Base-by-base conservation (phyloP, 2,329 filamentous ascomycete genomes). In the Boeremia exigua region DNA sequence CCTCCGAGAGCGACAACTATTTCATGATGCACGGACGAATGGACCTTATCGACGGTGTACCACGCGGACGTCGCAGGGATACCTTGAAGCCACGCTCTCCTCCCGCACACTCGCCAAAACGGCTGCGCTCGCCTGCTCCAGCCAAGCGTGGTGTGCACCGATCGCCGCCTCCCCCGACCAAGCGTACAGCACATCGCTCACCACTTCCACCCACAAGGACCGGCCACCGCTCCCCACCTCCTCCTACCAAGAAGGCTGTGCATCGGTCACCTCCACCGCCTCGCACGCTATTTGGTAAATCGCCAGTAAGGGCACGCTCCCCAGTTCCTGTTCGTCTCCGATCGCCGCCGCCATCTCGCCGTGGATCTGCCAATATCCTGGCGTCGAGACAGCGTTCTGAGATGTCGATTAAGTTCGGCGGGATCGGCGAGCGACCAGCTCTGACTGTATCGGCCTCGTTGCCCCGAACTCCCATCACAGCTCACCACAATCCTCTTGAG, bases 391-490 rank as follows among this genome's bases (percentile, higher is more conserved):
- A 76, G 66, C 75, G 76, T 68, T 71, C 78, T 50, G 71, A 71
- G 56, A 74, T 68, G 46, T 62, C 66, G 7, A 66, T 74, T 48
- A 82, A 78, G 63, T 83, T 80, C 79, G 80, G 76, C 36, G 80
- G 81, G 30, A 76, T 87, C 30, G 83, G 81, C 30, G 81, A 84
- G 65, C 82, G 91, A 28, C 90, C 90, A 39, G 85, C 86, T 14
- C 78, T 91, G 42, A 89, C 86, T 6, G 86, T 89, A 47, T 94
- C 94, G 58, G 93, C 96, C 66, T 98, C 95, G 10, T 82, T 97
- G 6, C 95, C 94, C 34, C 88, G 91, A 48, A 88, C 88, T 4
- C 86, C 89, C 2, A 90, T 89, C 25, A 59, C 62, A 15, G 53
- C 51, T 47, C 61, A 62, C 15, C 54, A 58, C 10, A 62, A 67